These are phyloP conservation scores for Rhizopus microsporus DNA, from an alignment of 371 early-diverging fungal genomes.

Conservation along the genomic window DNA sequence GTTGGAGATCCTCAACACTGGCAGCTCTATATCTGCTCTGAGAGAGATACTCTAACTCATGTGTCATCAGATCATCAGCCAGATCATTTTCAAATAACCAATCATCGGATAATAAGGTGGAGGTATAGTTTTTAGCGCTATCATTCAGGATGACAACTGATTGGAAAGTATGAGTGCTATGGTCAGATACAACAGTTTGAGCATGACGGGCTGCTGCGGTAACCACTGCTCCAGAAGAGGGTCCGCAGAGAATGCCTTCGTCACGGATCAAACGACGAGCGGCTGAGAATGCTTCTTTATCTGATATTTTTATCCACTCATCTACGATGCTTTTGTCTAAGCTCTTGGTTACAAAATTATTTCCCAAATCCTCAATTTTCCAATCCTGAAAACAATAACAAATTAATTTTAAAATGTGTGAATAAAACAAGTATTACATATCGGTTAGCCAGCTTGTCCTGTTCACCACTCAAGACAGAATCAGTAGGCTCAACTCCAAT, in stretches of 20 bases:
- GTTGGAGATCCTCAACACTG: conserved; percentile 84
- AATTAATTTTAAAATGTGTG: background rate
- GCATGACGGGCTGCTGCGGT: conserved; percentile 76
- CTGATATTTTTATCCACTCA: conserved; percentile 92
- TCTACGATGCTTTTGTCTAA: conserved; percentile 84
- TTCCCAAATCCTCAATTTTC: conserved; percentile 92
- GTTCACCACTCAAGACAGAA: conserved; percentile 81
- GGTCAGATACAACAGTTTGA: conserved; percentile 51
- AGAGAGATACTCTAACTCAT: conserved; percentile 41
- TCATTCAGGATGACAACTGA: conserved; percentile 94
- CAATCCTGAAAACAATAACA: background rate
- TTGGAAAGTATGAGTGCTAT: background rate
- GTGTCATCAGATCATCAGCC: conserved; percentile 63
- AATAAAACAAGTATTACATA: conserved; percentile 4
- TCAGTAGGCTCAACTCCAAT: conserved; percentile 95
- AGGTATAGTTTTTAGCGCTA: conserved; percentile 98
- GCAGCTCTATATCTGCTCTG: conserved; percentile 77
- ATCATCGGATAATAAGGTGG: conserved; percentile 92
- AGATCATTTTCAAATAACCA: conserved; percentile 90
- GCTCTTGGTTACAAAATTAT: conserved; percentile 95
- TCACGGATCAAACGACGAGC: conserved; percentile 94
- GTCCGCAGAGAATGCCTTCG: conserved; percentile 93
- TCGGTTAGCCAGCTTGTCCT: conserved; percentile 32
- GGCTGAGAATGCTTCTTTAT: conserved; percentile 93
- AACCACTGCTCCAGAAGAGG: conserved; percentile 94